Evolutionary conservation across 2,329 filamentous ascomycete genomes (phyloP).

Genomic region (Colletotrichum trifolii): DNA sequence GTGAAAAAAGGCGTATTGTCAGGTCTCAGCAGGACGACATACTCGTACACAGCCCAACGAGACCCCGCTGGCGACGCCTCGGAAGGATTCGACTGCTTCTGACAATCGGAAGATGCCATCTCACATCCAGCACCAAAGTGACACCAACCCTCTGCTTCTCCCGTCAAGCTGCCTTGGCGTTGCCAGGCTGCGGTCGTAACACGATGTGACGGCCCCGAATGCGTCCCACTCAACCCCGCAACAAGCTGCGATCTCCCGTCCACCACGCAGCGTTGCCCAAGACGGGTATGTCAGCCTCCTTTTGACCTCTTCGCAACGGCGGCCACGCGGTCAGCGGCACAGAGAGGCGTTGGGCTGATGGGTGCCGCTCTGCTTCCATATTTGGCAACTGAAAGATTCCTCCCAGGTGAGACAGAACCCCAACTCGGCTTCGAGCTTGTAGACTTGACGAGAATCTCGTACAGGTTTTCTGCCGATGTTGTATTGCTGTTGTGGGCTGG

Average conservation of each 20-base stretch:
- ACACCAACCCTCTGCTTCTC: not conserved
- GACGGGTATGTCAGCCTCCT: no score
- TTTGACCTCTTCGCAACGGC: not conserved
- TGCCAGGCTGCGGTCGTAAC: not conserved
- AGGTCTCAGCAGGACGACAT: no score
- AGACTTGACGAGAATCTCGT: not conserved
- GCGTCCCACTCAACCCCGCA: not conserved
- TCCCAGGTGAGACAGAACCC: slow-evolving; percentile 2
- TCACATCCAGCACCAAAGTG: no score
- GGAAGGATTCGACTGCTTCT: no score
- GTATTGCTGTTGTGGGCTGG: slow-evolving; percentile 5
- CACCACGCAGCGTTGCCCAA: not conserved
- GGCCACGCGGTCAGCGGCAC: not conserved
- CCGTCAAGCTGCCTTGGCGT: not conserved
- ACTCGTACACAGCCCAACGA: no score
- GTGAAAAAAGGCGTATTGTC: no score
- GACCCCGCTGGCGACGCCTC: no score
- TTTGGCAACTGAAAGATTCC: not conserved
- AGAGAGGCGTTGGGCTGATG: not conserved
- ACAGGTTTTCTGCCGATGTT: not conserved
- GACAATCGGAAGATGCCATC: no score
- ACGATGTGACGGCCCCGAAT: not conserved
- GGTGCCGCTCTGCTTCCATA: not conserved
- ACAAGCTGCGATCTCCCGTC: not conserved
- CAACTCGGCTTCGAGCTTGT: not conserved